Percentiles rank a stretch among this genome's conserved stretches.
phyloP scores from a whole-genome alignment of 2,329 filamentous ascomycete species.

The Arthrobotrys iridis region DNA sequence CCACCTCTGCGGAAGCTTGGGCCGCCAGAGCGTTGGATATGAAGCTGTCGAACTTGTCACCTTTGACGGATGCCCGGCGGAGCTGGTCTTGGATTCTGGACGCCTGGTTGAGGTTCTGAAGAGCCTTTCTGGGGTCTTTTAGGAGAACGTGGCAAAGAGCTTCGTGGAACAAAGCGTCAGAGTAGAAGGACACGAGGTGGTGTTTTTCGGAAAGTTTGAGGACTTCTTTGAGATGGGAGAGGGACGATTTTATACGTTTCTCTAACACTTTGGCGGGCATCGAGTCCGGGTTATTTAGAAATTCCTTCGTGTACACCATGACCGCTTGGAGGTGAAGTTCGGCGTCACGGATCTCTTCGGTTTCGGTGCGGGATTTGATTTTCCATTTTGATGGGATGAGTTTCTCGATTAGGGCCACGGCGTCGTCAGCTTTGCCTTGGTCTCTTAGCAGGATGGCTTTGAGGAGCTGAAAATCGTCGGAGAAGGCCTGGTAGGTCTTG shows the following conservation, averaged over 20 bases:
- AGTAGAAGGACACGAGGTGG: constrained; percentile 21
- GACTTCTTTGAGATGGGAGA: constrained; percentile 31
- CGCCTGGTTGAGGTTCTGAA: constrained; percentile 21
- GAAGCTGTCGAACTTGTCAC: constrained; percentile 37
- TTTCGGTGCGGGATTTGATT: constrained; percentile 8
- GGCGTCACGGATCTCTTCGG: constrained; percentile 27
- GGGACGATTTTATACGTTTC: constrained; percentile 28
- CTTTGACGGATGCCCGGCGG: constrained; percentile 27
- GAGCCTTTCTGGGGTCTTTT: constrained; percentile 10
- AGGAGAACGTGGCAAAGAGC: constrained; percentile 34
- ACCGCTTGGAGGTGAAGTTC: constrained; percentile 28
- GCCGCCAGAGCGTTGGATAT: constrained; percentile 26
- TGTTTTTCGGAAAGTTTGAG: constrained; percentile 37
- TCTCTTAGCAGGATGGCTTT: constrained; percentile 18
- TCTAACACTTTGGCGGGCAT: constrained; percentile 20
- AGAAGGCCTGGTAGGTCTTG: constrained; percentile 1
- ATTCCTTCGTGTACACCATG: constrained; percentile 3
- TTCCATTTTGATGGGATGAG: constrained; percentile 48
- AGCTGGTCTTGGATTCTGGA: constrained; percentile 35
- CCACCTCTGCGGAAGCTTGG: neutral
- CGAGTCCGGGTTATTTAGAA: neutral
- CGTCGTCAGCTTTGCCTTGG: constrained; percentile 42
- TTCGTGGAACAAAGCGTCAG: constrained; percentile 35
- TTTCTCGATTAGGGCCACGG: constrained; percentile 32
- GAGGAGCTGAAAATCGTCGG: constrained; percentile 5